Evolutionary conservation across 2,329 filamentous ascomycete species (phyloP).

Genomic region (Mycosphaerella sp.): DNA sequence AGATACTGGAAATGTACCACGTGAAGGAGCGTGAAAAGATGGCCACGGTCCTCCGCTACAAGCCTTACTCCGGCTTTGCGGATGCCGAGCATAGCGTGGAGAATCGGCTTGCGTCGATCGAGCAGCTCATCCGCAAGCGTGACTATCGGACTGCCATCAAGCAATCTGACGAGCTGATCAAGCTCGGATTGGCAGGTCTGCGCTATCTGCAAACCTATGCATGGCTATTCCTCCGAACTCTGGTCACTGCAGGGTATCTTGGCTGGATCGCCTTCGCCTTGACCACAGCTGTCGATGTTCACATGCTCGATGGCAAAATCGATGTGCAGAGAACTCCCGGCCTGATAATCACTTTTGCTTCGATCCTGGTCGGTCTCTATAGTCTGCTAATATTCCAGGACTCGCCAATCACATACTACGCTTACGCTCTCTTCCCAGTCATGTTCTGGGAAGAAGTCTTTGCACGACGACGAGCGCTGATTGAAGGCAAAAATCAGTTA

Average conservation of each 20-base stretch:
- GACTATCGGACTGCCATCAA: constrained; percentile 71
- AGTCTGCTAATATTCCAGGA: constrained; percentile 72
- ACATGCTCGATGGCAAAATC: constrained; percentile 68
- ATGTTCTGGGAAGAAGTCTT: constrained; percentile 97
- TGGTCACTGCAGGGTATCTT: constrained; percentile 85
- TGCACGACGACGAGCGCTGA: constrained; percentile 64
- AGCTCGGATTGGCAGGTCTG: constrained; percentile 70
- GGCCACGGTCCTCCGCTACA: constrained; percentile 67
- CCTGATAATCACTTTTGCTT: constrained; percentile 63
- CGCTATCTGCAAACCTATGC: constrained; percentile 97
- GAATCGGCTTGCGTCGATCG: constrained; percentile 61
- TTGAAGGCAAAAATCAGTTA: constrained; percentile 59
- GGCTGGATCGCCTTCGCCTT: constrained; percentile 94
- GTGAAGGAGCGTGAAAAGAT: constrained; percentile 87
- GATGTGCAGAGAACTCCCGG: constrained; percentile 56
- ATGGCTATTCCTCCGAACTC: constrained; percentile 86
- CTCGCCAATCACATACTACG: constrained; percentile 79
- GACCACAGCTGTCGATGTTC: constrained; percentile 79
- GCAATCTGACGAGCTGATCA: constrained; percentile 68
- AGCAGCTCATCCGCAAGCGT: constrained; percentile 57
- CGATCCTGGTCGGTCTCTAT: constrained; percentile 67
- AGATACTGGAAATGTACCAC: constrained; percentile 90
- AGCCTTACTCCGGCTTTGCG: constrained; percentile 65
- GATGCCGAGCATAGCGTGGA: constrained; percentile 57
- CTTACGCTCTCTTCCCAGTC: constrained; percentile 85